Conservation (phyloP, 345 rosid species). For the Aquilaria yunnanensis region DNA sequence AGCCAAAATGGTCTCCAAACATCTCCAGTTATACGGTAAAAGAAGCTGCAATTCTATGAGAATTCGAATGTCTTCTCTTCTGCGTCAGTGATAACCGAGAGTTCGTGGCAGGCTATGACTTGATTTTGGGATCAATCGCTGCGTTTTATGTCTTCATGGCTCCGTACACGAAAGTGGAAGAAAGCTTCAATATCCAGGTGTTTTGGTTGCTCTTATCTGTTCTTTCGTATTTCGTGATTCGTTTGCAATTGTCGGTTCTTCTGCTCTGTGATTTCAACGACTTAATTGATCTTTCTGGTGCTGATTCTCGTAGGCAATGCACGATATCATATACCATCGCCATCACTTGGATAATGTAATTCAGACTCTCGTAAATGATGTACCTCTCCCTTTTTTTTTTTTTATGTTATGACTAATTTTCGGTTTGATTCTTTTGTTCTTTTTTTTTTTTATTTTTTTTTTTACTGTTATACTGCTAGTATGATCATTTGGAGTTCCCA, state of each 20-base stretch:
- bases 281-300: too few species aligned
- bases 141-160: slow-evolving; percentile 63
- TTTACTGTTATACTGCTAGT: slow-evolving; percentile 30
- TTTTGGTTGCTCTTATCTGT: background rate
- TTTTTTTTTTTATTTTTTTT: background rate
- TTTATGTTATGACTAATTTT: background rate
- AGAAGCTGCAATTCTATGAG: background rate
- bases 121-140: slow-evolving; percentile 74
- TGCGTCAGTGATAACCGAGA: background rate
- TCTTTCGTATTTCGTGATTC: background rate
- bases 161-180: slow-evolving; percentile 96
- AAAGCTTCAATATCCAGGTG: slow-evolving; percentile 95
- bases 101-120: slow-evolving; percentile 52
- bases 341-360: slow-evolving; percentile 68
- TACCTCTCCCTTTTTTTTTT: background rate
- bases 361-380: background rate
- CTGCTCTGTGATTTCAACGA: background rate
- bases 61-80: background rate
- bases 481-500: slow-evolving; percentile 96
- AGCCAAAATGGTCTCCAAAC: slow-evolving; percentile 33
- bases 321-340: slow-evolving; percentile 78
- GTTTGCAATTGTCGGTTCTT: background rate
- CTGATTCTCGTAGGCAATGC: slow-evolving; percentile 57
- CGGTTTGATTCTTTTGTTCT: background rate
- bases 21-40: slow-evolving; percentile 42